Evolutionary conservation across 2,329 filamentous ascomycete species (phyloP), one percentile per base, ranked within the genome.

Genomic region (Venturia aucupariae): DNA sequence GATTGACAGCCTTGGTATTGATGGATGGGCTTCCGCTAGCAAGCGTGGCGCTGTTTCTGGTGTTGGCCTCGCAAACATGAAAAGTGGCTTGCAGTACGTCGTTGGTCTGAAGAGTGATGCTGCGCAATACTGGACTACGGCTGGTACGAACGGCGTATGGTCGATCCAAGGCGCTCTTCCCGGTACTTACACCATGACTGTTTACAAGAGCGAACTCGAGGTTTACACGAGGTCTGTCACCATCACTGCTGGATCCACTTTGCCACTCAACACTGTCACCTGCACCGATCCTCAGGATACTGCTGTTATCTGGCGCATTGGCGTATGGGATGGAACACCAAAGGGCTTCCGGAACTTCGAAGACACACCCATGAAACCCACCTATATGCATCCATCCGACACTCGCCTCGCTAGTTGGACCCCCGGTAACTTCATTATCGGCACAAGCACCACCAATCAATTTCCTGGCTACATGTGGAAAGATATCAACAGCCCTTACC

Each of bases 391-490:
- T 62, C 75, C 75, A 2, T 76, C 72, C 1, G 72, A 74, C 66
- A 68, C 67, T 61, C 71, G 71, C 1, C 70, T 75, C 41, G 64
- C 70, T 17, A 66, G 67, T 17, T 75, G 73, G 73, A 70, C 71
- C 55, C 66, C 70, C 10, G 68, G 68, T 60, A 75, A 74, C 69
- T 75, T 71, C 66, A 75, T 75, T 59, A 70, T 75, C 17, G 74
- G 75, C 61, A 74, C 75, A 8, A 48, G 44, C n/a, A 13, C n/a
- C 2, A 8, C 44, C 2, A 2, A 11, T 11, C 44, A 10, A 10
- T 76, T 79, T 68, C 77, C 76, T 0, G 74, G 75, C 1, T 78
- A 78, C 66, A 77, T 78, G 64, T 78, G 75, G 75, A 72, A 74
- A 39, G 76, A 75, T 54, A 65, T 78, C 61, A 78, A 78, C 70